Conservation (phyloP, 257 asterid species). For the Thymus mandschuricus region DNA sequence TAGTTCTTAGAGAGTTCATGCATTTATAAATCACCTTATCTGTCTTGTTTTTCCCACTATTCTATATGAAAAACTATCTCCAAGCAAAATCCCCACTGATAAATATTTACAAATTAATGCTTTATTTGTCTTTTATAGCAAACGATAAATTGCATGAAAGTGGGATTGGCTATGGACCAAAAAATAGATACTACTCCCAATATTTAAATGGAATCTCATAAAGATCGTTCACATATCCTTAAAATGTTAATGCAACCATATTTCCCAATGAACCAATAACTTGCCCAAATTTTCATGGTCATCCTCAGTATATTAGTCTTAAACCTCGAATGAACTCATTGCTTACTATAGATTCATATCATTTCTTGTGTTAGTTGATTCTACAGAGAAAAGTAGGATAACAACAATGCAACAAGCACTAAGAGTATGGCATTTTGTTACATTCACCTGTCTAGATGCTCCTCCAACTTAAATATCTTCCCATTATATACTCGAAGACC, state of each 20-base stretch:
- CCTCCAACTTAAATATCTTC: conserved; percentile 86
- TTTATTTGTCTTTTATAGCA: neutral
- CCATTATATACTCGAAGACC: conserved; percentile 81
- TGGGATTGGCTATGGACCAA: neutral
- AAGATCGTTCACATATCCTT: neutral
- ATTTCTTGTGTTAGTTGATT: conserved; percentile 10
- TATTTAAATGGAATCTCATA: neutral
- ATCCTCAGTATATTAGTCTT: neutral
- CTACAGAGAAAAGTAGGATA: neutral
- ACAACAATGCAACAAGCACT: neutral
- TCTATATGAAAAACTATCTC: conserved; percentile 11
- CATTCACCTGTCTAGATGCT: conserved; percentile 79
- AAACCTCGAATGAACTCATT: conserved; percentile 3
- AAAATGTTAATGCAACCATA: neutral
- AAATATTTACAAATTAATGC: neutral
- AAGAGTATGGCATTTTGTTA: conserved; percentile 3
- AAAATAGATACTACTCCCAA: neutral
- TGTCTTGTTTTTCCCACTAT: neutral
- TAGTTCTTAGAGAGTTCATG: conserved; percentile 3
- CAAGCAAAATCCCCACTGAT: neutral
- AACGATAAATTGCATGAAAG: neutral
- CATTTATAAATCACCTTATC: neutral
- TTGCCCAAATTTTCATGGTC: neutral
- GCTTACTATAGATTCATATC: neutral
- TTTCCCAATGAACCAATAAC: neutral